Evolutionary conservation across 768 basidiomycete species (phyloP), one percentile per base, ranked within the genome.

Genomic region (Rhizopogon vinicolor): DNA sequence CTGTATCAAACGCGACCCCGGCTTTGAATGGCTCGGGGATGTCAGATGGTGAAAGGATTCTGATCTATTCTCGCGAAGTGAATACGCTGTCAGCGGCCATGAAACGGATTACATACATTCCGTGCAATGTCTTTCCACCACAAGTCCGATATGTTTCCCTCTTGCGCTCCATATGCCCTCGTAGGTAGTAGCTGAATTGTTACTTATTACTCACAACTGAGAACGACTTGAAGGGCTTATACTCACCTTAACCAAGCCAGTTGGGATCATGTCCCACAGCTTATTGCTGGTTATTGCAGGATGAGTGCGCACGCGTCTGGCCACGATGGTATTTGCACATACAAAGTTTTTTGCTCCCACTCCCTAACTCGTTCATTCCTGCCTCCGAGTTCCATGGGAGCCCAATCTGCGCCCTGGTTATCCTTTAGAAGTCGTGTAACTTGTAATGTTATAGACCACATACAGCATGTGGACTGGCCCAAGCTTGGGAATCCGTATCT

Each of bases 391-490:
- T 76, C 72, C 55, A 76, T 63, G 16, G 78, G 79, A 7, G 72
- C 69, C 78, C 78, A 80, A 56, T 75, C 72, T 29, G 77, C 78
- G 13, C 78, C 78, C 78, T 79, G 46, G 1, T 5, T 35, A 19
- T 56, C 10, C 28, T 49, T n/a, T 22, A 16, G 33, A 49, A 2
- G 16, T n/a, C 43, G 25, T 14, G 12, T 13, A 51, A 13, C 13
- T 35, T 37, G 7, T 18, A 31, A 51, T 9, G 41, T 16, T 22
- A 14, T 39, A 12, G 33, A 49, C 19, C 35, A 66, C 75, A 52
- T 57, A 78, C 79, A 55, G 79, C 79, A 66, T 78, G 80, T n/a
- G 80, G 78, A 51, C 75, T 79, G 7, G 79, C 68, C 67, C 75
- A 80, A 6, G 70, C 76, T 51, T 78, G 78, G 3, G 76, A 79